A percentile compares a stretch with the other conserved stretches of the same genome.
These are phyloP conservation scores for Eucalyptus albens DNA, from an alignment of 345 rosid genomes.

Conservation along the genomic window DNA sequence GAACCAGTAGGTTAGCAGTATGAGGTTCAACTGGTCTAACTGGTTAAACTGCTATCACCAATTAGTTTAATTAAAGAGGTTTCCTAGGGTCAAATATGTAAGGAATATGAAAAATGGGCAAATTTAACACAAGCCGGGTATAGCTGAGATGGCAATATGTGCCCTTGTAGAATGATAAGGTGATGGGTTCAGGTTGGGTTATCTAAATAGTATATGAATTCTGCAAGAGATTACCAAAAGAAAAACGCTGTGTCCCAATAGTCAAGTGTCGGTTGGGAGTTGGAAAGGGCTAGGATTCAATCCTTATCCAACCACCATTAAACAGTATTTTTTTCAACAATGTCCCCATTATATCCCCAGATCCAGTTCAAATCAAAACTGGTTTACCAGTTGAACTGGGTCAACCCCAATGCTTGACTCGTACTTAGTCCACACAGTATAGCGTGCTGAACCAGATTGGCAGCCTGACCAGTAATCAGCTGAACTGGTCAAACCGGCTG, in stretches of 20 bases:
- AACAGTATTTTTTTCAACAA: background rate
- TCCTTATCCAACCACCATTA: background rate
- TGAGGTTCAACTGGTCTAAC: background rate
- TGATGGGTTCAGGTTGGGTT: background rate
- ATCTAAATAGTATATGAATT: background rate
- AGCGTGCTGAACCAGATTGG: background rate
- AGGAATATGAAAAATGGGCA: background rate
- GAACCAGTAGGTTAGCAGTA: background rate
- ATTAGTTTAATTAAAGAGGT: background rate
- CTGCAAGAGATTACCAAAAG: background rate
- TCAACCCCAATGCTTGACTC: background rate
- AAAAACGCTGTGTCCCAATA: background rate
- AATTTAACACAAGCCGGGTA: background rate
- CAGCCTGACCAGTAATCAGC: background rate
- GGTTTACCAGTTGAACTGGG: background rate
- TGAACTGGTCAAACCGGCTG: background rate
- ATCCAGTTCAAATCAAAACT: background rate
- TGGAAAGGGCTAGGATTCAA: background rate
- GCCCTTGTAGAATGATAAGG: background rate
- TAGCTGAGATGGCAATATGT: background rate
- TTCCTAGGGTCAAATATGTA: background rate
- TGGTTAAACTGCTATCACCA: background rate
- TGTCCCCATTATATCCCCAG: background rate
- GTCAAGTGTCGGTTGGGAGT: background rate
- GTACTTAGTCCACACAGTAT: background rate